Evolutionary conservation across 2,329 filamentous ascomycete genomes (phyloP).

Genomic region (Fusarium sp.): DNA sequence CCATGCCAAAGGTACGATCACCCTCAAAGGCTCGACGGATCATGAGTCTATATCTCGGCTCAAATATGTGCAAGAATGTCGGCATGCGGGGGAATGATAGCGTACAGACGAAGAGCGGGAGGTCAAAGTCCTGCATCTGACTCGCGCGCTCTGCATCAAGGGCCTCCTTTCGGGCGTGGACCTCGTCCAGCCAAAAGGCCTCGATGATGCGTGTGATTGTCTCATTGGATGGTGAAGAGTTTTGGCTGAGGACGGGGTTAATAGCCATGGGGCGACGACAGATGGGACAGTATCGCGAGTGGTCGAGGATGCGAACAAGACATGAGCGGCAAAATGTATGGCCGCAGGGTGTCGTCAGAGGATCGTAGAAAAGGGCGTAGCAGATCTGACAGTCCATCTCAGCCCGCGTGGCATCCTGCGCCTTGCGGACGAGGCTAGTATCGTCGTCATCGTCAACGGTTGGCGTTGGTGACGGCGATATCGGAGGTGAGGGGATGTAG

Average conservation of each 20-base stretch:
- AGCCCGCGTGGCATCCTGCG: conserved; percentile 68
- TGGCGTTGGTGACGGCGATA: conserved; percentile 31
- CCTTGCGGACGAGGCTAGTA: conserved; percentile 54
- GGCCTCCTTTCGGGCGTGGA: conserved; percentile 64
- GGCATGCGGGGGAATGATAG: conserved; percentile 83
- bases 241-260: conserved; percentile 53
- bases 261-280: conserved; percentile 72
- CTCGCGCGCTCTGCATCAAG: conserved; percentile 65
- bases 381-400: conserved; percentile 92
- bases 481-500: conserved; percentile 35
- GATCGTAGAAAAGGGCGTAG: conserved; percentile 80
- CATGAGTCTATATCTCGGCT: conserved; percentile 91
- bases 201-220: conserved; percentile 69
- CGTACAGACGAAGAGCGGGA: conserved; percentile 82
- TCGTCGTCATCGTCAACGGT: conserved; percentile 40
- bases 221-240: conserved; percentile 64
- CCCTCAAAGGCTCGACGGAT: conserved; percentile 78
- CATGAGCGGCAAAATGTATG: conserved; percentile 90
- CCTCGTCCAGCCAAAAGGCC: conserved; percentile 72
- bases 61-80: conserved; percentile 89
- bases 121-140: conserved; percentile 63
- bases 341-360: conserved; percentile 83
- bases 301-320: conserved; percentile 76
- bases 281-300: conserved; percentile 79
- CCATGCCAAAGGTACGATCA: conserved; percentile 83